Evolutionary conservation across 176 grass and related monocot species (phyloP).

Genomic region (Bonia amplexicaulis): DNA sequence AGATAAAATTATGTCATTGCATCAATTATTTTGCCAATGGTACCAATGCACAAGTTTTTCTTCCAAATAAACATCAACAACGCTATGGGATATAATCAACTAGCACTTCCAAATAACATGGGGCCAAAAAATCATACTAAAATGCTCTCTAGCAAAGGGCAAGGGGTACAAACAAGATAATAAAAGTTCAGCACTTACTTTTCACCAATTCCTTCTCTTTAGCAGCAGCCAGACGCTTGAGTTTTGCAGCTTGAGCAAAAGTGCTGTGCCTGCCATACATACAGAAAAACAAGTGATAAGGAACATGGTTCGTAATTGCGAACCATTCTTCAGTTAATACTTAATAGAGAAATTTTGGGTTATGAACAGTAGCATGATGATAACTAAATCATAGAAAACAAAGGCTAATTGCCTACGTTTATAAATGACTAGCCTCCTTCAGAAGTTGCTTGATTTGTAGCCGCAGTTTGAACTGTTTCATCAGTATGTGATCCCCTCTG

Average conservation of each 20-base stretch:
- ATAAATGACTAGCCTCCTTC: conserved; percentile 64
- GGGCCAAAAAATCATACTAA: neutral
- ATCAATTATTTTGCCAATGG: neutral
- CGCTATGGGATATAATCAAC: neutral
- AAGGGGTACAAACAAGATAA: neutral
- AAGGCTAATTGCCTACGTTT: conserved; percentile 33
- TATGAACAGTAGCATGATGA: neutral
- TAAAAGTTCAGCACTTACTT: conserved; percentile 26
- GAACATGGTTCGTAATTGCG: neutral
- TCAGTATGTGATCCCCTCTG: conserved; percentile 46
- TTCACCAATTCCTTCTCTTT: conserved; percentile 70
- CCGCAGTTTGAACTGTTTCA: conserved; percentile 47
- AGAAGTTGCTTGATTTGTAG: conserved; percentile 64
- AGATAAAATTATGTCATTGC: neutral
- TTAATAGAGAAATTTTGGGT: neutral
- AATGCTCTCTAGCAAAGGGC: neutral
- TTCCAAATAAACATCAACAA: neutral
- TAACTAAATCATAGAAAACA: neutral
- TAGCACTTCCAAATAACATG: neutral
- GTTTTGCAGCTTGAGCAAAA: conserved; percentile 79
- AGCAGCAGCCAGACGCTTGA: conserved; percentile 48
- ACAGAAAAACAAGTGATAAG: neutral
- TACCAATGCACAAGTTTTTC: neutral
- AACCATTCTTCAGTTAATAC: neutral
- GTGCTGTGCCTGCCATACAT: conserved; percentile 53